phyloP scores from a whole-genome alignment of 805 yeast species.

The Spathaspora boniae region DNA sequence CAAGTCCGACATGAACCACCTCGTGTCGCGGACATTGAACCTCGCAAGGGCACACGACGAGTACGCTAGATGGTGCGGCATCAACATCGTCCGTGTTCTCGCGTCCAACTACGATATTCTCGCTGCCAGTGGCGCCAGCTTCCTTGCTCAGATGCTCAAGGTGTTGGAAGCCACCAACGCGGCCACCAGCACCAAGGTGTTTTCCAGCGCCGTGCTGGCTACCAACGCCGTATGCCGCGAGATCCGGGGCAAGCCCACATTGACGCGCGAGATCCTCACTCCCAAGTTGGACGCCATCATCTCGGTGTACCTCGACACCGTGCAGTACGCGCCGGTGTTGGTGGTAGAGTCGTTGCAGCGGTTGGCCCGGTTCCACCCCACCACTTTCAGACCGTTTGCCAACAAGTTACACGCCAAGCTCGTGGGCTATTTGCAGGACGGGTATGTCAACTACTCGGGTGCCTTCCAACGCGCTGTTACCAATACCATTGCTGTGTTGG shows the following conservation, averaged over 20 bases:
- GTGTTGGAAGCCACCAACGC: conserved; percentile 34
- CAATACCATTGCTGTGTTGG: conserved; percentile 52
- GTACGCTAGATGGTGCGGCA: conserved; percentile 57
- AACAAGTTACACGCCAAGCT: conserved; percentile 54
- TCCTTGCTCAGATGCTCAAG: conserved; percentile 40
- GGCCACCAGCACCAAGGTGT: conserved; percentile 27
- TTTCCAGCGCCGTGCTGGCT: conserved; percentile 37
- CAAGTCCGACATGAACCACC: conserved; percentile 48
- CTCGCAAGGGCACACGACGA: conserved; percentile 27
- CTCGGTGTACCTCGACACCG: conserved; percentile 44
- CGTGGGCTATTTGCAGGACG: conserved; percentile 26
- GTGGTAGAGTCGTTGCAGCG: conserved; percentile 32
- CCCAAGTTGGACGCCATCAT: conserved; percentile 71
- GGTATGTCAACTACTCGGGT: conserved; percentile 38
- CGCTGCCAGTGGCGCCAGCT: conserved; percentile 37
- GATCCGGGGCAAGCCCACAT: conserved; percentile 75
- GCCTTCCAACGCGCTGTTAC: conserved; percentile 41
- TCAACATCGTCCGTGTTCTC: conserved; percentile 48
- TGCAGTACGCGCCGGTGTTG: conserved; percentile 28
- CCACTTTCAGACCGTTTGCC: conserved; percentile 79
- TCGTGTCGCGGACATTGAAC: conserved; percentile 39
- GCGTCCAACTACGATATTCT: conserved; percentile 33
- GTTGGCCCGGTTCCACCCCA: conserved; percentile 57
- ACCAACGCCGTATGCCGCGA: conserved; percentile 39
- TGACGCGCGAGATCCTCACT: conserved; percentile 79